Percentiles rank a stretch among this genome's conserved stretches.
Conservation (phyloP, 306 rosid genomes). For the Inga leiocalycina region DNA sequence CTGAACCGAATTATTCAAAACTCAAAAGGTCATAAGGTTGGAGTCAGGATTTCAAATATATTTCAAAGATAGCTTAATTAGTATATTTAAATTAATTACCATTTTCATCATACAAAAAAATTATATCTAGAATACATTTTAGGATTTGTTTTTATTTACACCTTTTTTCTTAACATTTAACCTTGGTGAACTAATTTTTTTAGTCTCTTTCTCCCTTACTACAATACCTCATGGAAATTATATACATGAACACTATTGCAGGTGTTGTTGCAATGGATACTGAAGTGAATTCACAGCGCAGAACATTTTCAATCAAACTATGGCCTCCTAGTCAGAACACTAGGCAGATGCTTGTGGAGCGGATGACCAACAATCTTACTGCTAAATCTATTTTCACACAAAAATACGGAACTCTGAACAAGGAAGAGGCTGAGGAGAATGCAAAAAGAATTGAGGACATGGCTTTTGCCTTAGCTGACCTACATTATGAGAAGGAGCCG, state of each 20-base stretch:
- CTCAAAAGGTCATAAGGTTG: neutral
- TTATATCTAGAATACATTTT: neutral
- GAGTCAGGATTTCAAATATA: neutral
- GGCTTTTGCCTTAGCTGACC: constrained; percentile 75
- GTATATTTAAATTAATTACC: neutral
- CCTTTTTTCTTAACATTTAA: neutral
- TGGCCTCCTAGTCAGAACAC: constrained; percentile 99
- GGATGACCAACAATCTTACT: constrained; percentile 82
- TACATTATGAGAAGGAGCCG: constrained; percentile 73
- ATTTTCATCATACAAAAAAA: neutral
- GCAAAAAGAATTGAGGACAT: constrained; percentile 75
- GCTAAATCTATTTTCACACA: constrained; percentile 78
- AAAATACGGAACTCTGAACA: constrained; percentile 68
- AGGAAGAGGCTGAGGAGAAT: constrained; percentile 84
- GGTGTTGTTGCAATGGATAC: constrained; percentile 57
- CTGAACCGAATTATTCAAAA: neutral
- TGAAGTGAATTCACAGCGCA: constrained; percentile 56
- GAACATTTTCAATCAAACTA: constrained; percentile 80
- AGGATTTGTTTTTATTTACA: neutral
- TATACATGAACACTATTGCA: constrained; percentile 4
- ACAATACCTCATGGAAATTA: neutral
- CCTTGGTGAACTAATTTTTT: neutral
- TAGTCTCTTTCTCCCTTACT: neutral
- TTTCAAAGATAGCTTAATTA: neutral
- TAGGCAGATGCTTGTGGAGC: constrained; percentile 81